phyloP scores from a whole-genome alignment of 768 basidiomycete species.

The Leccinum variicolor region DNA sequence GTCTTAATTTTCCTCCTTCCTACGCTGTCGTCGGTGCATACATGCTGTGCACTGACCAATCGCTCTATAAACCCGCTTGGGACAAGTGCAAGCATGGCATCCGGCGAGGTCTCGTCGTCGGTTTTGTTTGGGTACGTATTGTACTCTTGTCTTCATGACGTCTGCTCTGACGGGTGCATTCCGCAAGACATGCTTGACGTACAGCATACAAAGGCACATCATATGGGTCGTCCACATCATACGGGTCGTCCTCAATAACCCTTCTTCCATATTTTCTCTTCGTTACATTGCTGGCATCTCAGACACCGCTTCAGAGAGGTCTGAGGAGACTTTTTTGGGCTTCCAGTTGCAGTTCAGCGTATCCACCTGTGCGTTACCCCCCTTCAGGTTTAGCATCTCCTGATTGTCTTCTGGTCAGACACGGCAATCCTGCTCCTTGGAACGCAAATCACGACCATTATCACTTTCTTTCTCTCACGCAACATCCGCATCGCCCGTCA shows the following conservation, averaged over 20 bases:
- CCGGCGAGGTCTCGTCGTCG: constrained; percentile 64
- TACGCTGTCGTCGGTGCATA: constrained; percentile 86
- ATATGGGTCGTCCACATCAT: constrained; percentile 30
- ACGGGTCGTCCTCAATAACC: constrained; percentile 27
- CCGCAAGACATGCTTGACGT: constrained; percentile 60
- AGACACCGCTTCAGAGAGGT: constrained; percentile 27
- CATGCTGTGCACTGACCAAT: constrained; percentile 70
- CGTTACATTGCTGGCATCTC: constrained; percentile 25
- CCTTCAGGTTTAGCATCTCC: neutral
- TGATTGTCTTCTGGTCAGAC: constrained; percentile 41
- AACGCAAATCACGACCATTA: constrained; percentile 68
- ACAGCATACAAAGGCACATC: constrained; percentile 63
- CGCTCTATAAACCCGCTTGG: constrained; percentile 74
- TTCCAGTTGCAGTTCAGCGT: constrained; percentile 62
- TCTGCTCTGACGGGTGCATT: neutral
- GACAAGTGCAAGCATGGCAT: constrained; percentile 81
- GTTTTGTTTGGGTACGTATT: constrained; percentile 60
- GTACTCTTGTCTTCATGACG: neutral
- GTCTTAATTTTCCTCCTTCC: constrained; percentile 75
- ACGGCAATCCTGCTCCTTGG: constrained; percentile 72
- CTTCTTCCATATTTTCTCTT: constrained; percentile 28
- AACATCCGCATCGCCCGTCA: constrained; percentile 80
- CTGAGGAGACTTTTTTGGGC: constrained; percentile 59
- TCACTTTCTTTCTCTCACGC: constrained; percentile 78
- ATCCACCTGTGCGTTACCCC: constrained; percentile 54